A percentile compares a stretch with the other conserved stretches of the same genome.
Conservation (phyloP, 2,329 filamentous ascomycete genomes). For the Dactylellina parvicollis region DNA sequence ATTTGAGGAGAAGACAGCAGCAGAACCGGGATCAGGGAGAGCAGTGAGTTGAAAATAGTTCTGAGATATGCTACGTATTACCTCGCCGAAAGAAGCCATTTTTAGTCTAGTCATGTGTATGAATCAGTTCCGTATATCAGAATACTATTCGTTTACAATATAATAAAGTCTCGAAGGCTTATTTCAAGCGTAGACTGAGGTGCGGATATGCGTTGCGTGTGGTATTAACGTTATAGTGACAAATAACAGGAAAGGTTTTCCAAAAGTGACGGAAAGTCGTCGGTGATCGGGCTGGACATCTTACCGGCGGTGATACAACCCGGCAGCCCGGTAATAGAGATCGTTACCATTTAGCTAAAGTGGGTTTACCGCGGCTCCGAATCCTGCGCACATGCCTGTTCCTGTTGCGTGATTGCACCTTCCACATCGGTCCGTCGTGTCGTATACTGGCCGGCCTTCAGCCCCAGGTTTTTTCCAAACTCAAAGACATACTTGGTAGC, state of each 20-base stretch:
- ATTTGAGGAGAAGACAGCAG: constrained; percentile 17
- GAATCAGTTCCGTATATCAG: too few relatives aligned
- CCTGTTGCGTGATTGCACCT: background rate
- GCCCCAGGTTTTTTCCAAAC: constrained; percentile 9
- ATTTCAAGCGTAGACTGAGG: too few relatives aligned
- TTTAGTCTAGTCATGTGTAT: too few relatives aligned
- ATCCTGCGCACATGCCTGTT: constrained; percentile 10
- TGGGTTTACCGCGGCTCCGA: constrained; percentile 29
- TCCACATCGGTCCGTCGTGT: background rate
- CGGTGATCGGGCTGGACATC: constrained; percentile 1
- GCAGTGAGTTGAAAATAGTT: too few relatives aligned
- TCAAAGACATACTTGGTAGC: background rate
- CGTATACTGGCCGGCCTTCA: background rate
- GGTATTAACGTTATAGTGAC: constrained; percentile 13
- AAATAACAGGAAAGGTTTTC: background rate
- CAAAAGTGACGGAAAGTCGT: background rate
- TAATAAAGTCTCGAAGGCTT: too few relatives aligned
- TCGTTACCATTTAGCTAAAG: background rate
- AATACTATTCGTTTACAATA: too few relatives aligned
- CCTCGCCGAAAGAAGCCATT: too few relatives aligned
- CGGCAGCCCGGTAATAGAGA: background rate
- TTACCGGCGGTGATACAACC: background rate
- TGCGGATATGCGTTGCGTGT: background rate
- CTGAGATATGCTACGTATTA: too few relatives aligned
- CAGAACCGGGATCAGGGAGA: too few relatives aligned